Conservation (phyloP, 371 early-diverging fungal species). For the Dinochytrium kinnereticum region DNA sequence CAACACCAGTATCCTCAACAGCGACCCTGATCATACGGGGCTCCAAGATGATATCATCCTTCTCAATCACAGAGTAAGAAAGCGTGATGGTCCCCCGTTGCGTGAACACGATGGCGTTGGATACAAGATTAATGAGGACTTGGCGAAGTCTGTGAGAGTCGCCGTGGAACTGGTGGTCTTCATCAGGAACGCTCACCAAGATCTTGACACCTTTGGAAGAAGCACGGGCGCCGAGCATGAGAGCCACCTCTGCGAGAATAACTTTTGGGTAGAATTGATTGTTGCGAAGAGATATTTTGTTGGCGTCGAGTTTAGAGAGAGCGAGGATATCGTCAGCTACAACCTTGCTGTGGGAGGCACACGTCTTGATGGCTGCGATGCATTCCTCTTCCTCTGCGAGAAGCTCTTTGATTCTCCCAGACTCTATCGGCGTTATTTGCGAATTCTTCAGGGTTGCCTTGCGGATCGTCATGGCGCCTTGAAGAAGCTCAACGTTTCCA, state of each 20-base stretch:
- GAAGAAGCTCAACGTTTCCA: not conserved
- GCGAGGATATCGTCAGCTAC: conserved; percentile 14
- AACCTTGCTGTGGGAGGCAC: not conserved
- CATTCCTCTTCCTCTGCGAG: not conserved
- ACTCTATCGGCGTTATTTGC: not conserved
- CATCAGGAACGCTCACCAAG: conserved; percentile 1
- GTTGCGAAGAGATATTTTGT: not conserved
- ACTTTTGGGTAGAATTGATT: not conserved
- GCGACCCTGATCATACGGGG: conserved; percentile 36
- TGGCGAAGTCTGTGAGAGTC: conserved; percentile 22
- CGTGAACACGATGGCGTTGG: conserved; percentile 30
- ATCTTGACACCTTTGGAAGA: not conserved
- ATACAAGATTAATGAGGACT: conserved; percentile 25
- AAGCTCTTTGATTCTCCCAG: not conserved
- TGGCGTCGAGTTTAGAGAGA: conserved; percentile 1
- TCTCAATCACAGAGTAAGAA: not conserved
- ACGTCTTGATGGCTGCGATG: conserved; percentile 4
- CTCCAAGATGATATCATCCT: not conserved
- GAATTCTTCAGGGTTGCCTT: not conserved
- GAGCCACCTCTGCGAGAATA: conserved; percentile 9
- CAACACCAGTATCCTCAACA: conserved; percentile 67
- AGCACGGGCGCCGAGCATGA: conserved; percentile 1
- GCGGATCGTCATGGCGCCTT: not conserved
- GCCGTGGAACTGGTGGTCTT: not conserved
- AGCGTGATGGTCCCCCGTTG: not conserved